Evolutionary conservation across 179 eudicot species (phyloP).

Genomic region (Amaranthus tricolor): DNA sequence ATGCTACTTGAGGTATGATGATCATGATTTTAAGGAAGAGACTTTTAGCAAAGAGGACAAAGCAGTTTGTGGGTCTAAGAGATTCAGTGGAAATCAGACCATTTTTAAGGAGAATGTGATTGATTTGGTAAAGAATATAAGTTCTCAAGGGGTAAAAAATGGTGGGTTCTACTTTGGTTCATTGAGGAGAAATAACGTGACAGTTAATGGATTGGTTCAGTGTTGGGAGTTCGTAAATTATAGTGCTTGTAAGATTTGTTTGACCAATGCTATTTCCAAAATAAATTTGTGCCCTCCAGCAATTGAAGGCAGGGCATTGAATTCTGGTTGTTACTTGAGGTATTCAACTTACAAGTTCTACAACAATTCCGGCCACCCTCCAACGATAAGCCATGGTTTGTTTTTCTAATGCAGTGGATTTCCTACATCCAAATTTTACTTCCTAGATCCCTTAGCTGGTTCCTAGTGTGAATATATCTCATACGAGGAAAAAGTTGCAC

Average conservation of each 20-base stretch:
- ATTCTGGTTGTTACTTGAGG: conserved; percentile 58
- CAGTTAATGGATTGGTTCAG: conserved; percentile 53
- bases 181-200: conserved; percentile 28
- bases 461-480: too few species aligned
- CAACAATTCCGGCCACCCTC: conserved; percentile 27
- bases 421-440: too few species aligned
- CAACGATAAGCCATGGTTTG: not conserved
- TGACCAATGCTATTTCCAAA: conserved; percentile 30
- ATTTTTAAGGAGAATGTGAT: conserved; percentile 27
- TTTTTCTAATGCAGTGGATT: too few species aligned
- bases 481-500: too few species aligned
- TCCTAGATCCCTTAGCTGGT: too few species aligned
- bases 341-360: conserved; percentile 47
- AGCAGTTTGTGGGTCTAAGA: conserved; percentile 33
- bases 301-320: conserved; percentile 47
- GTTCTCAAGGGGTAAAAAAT: conserved; percentile 26
- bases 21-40: conserved; percentile 37
- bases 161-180: conserved; percentile 37
- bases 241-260: conserved; percentile 41
- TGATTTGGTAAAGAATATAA: conserved; percentile 39
- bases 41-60: conserved; percentile 29
- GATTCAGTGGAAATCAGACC: conserved; percentile 28
- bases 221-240: conserved; percentile 48
- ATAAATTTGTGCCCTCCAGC: conserved; percentile 34
- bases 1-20: conserved; percentile 49